phyloP scores from a whole-genome alignment of 805 yeast species.

The Starmerella roubikii region DNA sequence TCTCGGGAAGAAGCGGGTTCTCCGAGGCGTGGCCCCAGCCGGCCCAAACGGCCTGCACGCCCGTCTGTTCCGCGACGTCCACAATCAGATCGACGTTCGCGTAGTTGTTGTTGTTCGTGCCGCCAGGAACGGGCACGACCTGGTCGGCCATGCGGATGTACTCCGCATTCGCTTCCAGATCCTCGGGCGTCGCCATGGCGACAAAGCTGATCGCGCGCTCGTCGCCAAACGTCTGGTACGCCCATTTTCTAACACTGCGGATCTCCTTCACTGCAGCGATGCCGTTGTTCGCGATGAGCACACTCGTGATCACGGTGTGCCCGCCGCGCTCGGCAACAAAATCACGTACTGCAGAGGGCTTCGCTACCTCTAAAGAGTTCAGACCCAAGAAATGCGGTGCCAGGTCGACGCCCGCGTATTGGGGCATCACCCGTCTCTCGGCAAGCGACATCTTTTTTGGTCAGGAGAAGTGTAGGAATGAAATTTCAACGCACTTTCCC shows the following conservation, averaged over 20 bases:
- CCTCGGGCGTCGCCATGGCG: constrained; percentile 99
- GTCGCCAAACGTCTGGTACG: constrained; percentile 96
- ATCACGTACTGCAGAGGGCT: constrained; percentile 57
- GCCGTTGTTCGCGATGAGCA: constrained; percentile 95
- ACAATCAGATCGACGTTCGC: constrained; percentile 97
- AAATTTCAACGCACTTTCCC: too few species aligned
- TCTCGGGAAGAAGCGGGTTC: constrained; percentile 88
- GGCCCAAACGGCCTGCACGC: constrained; percentile 99
- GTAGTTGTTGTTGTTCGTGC: constrained; percentile 94
- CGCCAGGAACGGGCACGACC: constrained; percentile 97
- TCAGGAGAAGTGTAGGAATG: too few species aligned
- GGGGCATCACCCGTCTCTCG: constrained; percentile 15
- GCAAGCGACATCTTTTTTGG: constrained; percentile 7
- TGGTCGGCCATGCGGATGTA: constrained; percentile 99
- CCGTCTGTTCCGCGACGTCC: constrained; percentile 91
- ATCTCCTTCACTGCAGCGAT: constrained; percentile 98
- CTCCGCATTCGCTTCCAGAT: constrained; percentile 90
- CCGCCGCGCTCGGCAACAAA: constrained; percentile 80
- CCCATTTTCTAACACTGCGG: constrained; percentile 96
- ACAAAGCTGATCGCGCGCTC: constrained; percentile 88
- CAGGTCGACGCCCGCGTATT: constrained; percentile 28
- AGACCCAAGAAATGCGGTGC: constrained; percentile 72
- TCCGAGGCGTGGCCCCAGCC: constrained; percentile 99
- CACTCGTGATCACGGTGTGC: constrained; percentile 76
- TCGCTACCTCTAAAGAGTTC: constrained; percentile 63